These are phyloP conservation scores for Thraustochytrium sp. DNA, from an alignment of 352 stramenopile genomes.

Conservation along the genomic window DNA sequence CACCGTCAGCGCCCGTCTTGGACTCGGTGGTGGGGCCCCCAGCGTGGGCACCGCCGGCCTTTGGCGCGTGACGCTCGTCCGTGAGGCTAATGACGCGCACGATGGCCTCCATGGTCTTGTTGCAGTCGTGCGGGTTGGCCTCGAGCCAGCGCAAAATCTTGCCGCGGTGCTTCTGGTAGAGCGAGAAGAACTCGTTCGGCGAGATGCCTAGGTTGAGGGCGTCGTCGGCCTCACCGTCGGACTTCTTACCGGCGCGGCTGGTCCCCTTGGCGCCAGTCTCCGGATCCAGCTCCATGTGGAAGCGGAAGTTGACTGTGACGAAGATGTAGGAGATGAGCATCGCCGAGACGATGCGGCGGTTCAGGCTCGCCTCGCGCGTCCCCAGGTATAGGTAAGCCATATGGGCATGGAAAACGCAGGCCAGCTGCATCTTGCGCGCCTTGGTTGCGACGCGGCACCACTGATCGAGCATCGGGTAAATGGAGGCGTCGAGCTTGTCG, in stretches of 20 bases:
- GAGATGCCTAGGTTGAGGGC: constrained; percentile 60
- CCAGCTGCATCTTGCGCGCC: constrained; percentile 62
- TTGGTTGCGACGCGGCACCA: constrained; percentile 68
- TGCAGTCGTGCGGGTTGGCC: constrained; percentile 61
- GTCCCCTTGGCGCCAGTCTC: neutral
- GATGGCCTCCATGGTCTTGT: constrained; percentile 72
- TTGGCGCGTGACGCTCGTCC: constrained; percentile 57
- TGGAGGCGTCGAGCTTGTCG: constrained; percentile 59
- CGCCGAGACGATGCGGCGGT: constrained; percentile 60
- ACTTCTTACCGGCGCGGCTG: neutral
- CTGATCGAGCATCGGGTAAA: constrained; percentile 77
- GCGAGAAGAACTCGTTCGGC: constrained; percentile 80
- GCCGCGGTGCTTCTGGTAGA: constrained; percentile 70
- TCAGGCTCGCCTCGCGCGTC: constrained; percentile 66
- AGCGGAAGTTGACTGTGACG: constrained; percentile 48
- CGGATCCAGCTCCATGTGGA: constrained; percentile 43
- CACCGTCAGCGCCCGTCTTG: constrained; percentile 52
- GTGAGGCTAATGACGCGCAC: constrained; percentile 72
- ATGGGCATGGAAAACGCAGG: constrained; percentile 78
- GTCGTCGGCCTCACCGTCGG: constrained; percentile 40
- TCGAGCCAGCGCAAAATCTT: constrained; percentile 75
- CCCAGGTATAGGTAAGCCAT: constrained; percentile 81
- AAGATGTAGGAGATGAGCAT: constrained; percentile 51
- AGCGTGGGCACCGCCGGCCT: constrained; percentile 52
- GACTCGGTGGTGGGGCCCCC: constrained; percentile 47